Conservation (phyloP, 805 yeast genomes). For the Ogataea neopini region DNA sequence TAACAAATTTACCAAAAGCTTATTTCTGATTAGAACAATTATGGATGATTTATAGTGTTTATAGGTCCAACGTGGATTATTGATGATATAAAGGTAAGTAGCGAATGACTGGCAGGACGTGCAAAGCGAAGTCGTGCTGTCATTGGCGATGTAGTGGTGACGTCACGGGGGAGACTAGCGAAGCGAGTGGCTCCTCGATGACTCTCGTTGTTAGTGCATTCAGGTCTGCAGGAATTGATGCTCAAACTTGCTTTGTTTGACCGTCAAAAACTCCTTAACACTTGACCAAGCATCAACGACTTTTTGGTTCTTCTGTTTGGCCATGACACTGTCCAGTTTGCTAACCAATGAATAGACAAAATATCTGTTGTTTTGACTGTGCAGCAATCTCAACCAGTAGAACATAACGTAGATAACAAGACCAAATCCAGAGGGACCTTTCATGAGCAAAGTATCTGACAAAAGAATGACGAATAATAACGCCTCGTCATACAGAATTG, state of each 20-base stretch:
- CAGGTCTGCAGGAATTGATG: slow-evolving; percentile 19
- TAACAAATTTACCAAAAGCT: slow-evolving; percentile 66
- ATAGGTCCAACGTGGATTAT: no score
- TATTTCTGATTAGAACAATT: slow-evolving; percentile 14
- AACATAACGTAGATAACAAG: slow-evolving; percentile 56
- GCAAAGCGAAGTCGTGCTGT: no score
- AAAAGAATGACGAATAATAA: slow-evolving; percentile 52
- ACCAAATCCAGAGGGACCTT: slow-evolving; percentile 71
- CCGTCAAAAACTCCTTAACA: slow-evolving; percentile 41
- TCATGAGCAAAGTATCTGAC: slow-evolving; percentile 59
- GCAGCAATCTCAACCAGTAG: slow-evolving; percentile 72
- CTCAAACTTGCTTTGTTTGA: slow-evolving; percentile 40
- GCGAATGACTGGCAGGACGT: no score
- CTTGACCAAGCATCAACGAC: slow-evolving; percentile 42
- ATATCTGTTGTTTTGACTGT: slow-evolving; percentile 46
- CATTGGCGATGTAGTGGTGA: no score
- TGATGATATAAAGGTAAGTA: background rate
- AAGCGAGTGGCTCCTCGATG: no score
- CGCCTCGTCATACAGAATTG: slow-evolving; percentile 64
- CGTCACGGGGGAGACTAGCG: no score
- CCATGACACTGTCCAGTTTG: slow-evolving; percentile 44
- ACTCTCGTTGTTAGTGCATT: background rate
- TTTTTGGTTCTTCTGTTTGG: slow-evolving; percentile 46
- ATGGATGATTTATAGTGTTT: no score
- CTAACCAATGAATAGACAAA: slow-evolving; percentile 43